A percentile compares a stretch with the other conserved stretches of the same genome.
phyloP scores from a whole-genome alignment of 1,139 yeast species.

The Suhomyces anneliseae region DNA sequence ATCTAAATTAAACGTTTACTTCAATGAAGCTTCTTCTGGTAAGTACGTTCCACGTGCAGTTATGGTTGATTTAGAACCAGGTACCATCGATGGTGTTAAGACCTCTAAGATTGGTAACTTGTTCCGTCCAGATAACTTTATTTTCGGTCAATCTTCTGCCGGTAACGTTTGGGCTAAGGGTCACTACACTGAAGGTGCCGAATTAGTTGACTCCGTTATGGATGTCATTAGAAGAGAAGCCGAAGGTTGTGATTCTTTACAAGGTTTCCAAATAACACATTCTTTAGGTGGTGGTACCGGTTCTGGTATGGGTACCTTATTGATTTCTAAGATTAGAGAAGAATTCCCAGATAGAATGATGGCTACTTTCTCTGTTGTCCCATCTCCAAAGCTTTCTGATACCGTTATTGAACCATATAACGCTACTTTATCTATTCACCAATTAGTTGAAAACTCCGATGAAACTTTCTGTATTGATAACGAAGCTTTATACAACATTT shows the following conservation, averaged over 20 bases:
- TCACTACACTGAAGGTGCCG: slow-evolving; percentile 95
- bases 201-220: slow-evolving; percentile 82
- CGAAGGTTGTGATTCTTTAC: slow-evolving; percentile 87
- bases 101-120: slow-evolving; percentile 75
- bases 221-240: slow-evolving; percentile 93
- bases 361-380: slow-evolving; percentile 92
- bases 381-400: slow-evolving; percentile 87
- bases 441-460: slow-evolving; percentile 84
- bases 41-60: slow-evolving; percentile 94
- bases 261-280: slow-evolving; percentile 92
- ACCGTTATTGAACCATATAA: slow-evolving; percentile 94
- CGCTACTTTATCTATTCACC: slow-evolving; percentile 90
- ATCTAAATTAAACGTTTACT: slow-evolving; percentile 51
- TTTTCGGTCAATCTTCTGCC: slow-evolving; percentile 88
- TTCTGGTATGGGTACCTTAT: slow-evolving; percentile 73
- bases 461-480: slow-evolving; percentile 95
- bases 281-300: slow-evolving; percentile 98
- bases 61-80: slow-evolving; percentile 90
- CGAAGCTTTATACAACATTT: slow-evolving; percentile 87
- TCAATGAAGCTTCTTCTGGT: slow-evolving; percentile 67
- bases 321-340: slow-evolving; percentile 30
- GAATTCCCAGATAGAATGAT: slow-evolving; percentile 79
- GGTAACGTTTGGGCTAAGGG: slow-evolving; percentile 98
- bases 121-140: slow-evolving; percentile 88
- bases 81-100: slow-evolving; percentile 83